Evolutionary conservation across 495 filamentous ascomycete species (phyloP), one percentile per base, ranked within the genome.

Genomic region (Talaromyces thailandensis): DNA sequence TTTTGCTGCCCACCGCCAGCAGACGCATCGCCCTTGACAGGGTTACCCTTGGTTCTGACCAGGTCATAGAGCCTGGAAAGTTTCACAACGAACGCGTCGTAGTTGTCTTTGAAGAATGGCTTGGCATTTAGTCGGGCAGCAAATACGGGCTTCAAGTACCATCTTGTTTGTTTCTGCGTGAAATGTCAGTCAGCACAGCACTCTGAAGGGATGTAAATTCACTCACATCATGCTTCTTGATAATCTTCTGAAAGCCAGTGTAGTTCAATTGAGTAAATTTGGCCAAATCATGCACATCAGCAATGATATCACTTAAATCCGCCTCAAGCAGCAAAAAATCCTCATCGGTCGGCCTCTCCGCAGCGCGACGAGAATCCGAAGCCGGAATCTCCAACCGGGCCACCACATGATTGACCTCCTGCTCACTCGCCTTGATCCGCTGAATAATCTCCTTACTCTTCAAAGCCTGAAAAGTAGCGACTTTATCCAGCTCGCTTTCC

Each of bases 221-320:
- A 83, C 89, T 60, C 76, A 94, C 91, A 81, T 99, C 94, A 73
- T 99, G 94, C 79, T 99, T 99, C 80, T 99, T 99, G 71, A 99
- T 96, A 67, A 99, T 99, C 80, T 99, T 99, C 80, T 97, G 95
- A 69, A 99, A 99, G 0, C 95, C 94, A 1, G 93, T 97, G 69
- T 99, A 99, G 74, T 99, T 99, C 70, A 99, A 76, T 75, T 97
- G 93, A 5, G 94, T 95, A 68, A 97, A 99, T 75, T 98, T 98
- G 68, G 95, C 95, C 67, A 99, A 78, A 72, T 99, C 94, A 70
- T 99, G 94, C 11, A 99, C 95, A 71, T 99, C 94, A 59, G 95
- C 95, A 72, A 98, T 99, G 68, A 98, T 93, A 71, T 99, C 94
- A 74, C 91, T 95, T 70, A 99, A 72, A 65, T 96, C 91, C 74